Evolutionary conservation across 495 filamentous ascomycete species (phyloP), one percentile per base, ranked within the genome.

Genomic region (Monascus purpureus): DNA sequence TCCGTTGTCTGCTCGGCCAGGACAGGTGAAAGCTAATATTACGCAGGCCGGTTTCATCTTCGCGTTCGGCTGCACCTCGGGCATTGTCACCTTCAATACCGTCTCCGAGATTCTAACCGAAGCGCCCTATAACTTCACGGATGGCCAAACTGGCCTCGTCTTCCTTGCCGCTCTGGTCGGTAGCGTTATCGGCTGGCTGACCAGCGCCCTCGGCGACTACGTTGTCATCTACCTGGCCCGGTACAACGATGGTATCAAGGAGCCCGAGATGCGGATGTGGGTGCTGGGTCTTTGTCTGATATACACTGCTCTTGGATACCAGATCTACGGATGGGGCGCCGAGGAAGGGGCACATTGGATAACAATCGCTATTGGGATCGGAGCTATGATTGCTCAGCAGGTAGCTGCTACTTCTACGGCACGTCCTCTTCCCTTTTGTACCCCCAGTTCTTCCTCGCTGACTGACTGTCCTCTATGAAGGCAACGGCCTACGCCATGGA

Each of bases 101-200:
- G 27, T 40, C 16, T 43, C 41, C 13, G 30, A 22, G 1, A 40
- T 46, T 8, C 42, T 56, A 28, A 20, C 36, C 1, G 26, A 20
- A 2, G 29, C 43, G 2, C 49, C 52, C 5, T 56, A 56, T 32
- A 46, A 46, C 26, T 56, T 56, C 39, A 28, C 31, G 14, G 27
- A 43, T 24, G 32, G 36, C n/a, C 35, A 35, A 19, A 36, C 53
- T 15, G 52, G 52, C 11, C 28, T 51, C 16, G 40, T 40, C 17
- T 51, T 43, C 33, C 29, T 56, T 7, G 35, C 52, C 15, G 31
- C 29, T 8, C 38, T 51, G 31, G 35, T 53, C 16, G 49, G 49
- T 7, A 40, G 33, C 19, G 39, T 44, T 6, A 34, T 53, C 30
- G 49, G 49, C 11, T 31, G 41, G 30, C 11, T 45, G 6, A 35